These are phyloP conservation scores for Talaromyces thailandensis DNA, from an alignment of 495 filamentous ascomycete species.

Conservation along the genomic window DNA sequence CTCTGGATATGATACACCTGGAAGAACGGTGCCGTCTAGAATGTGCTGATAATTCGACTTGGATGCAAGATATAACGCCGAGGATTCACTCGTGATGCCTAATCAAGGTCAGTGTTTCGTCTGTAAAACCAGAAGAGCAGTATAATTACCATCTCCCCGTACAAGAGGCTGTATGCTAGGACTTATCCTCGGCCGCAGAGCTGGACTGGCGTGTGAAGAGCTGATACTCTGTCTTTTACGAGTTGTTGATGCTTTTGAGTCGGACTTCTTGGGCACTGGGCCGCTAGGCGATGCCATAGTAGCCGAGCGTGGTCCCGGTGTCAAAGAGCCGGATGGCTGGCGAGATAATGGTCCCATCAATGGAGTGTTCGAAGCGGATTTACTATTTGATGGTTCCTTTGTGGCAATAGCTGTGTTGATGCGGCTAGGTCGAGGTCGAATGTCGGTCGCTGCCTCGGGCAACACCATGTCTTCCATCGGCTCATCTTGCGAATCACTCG, in stretches of 20 bases:
- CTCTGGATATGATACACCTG: conserved; percentile 84
- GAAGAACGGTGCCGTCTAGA: conserved; percentile 81
- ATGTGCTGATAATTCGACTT: conserved; percentile 99
- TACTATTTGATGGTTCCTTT: conserved; percentile 16
- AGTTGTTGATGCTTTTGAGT: conserved; percentile 19
- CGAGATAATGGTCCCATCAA: conserved; percentile 19
- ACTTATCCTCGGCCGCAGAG: conserved; percentile 84
- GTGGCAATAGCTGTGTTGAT: conserved; percentile 33
- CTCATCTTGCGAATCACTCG: conserved; percentile 37
- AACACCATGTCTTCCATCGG: conserved; percentile 59
- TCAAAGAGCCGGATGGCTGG: conserved; percentile 17
- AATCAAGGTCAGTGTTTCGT: conserved; percentile 10
- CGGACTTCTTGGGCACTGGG: conserved; percentile 29
- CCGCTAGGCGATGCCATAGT: conserved; percentile 39
- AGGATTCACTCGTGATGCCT: conserved; percentile 55
- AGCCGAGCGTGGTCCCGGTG: conserved; percentile 25
- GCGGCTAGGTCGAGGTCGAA: conserved; percentile 32
- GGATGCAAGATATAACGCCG: conserved; percentile 77
- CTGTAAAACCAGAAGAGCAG: background rate
- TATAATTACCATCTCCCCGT: conserved; percentile 60
- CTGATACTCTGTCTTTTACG: conserved; percentile 66
- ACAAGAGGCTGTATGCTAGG: conserved; percentile 89
- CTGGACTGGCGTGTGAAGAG: conserved; percentile 74
- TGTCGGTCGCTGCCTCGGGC: conserved; percentile 49
- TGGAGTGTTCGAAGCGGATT: conserved; percentile 24